Conservation (phyloP, 108 stramenopile genomes). For the Nitzschia sp. region DNA sequence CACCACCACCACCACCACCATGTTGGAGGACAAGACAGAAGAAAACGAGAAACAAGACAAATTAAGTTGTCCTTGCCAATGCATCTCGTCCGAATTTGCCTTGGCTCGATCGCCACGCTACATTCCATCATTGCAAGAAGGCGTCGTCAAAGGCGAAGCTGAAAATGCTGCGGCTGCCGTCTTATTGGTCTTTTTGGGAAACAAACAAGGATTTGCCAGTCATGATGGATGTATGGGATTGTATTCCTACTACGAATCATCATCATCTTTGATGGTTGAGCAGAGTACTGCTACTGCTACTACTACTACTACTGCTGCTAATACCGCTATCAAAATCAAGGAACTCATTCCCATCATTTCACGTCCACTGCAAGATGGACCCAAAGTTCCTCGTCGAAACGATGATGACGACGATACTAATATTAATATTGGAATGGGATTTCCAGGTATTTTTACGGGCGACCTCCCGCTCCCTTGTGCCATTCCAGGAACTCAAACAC, state of each 20-base stretch:
- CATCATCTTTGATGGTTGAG: too few relatives aligned
- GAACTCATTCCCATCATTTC: background rate
- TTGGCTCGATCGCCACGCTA: slow-evolving; percentile 62
- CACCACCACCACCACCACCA: too few relatives aligned
- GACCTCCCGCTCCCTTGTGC: slow-evolving; percentile 60
- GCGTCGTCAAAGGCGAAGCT: background rate
- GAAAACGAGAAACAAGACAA: slow-evolving; percentile 9
- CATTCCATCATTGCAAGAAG: background rate
- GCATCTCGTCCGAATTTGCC: slow-evolving; percentile 13
- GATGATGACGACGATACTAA: background rate
- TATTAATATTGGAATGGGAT: slow-evolving; percentile 56
- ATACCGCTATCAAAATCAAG: background rate
- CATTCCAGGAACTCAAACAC: slow-evolving; percentile 18
- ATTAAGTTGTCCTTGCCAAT: background rate
- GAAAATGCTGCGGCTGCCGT: too few relatives aligned
- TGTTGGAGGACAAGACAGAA: background rate
- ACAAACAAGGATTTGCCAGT: slow-evolving; percentile 61
- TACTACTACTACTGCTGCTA: slow-evolving; percentile 2
- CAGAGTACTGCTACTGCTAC: too few relatives aligned
- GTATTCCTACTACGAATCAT: too few relatives aligned
- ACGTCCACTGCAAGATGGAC: background rate
- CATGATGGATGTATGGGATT: slow-evolving; percentile 70
- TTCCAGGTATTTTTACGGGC: slow-evolving; percentile 69
- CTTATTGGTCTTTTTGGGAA: slow-evolving; percentile 53
- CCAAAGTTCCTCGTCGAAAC: background rate